A percentile compares a stretch with the other conserved stretches of the same genome.
Conservation (phyloP, 2,329 filamentous ascomycete genomes). For the Penicillium freii region DNA sequence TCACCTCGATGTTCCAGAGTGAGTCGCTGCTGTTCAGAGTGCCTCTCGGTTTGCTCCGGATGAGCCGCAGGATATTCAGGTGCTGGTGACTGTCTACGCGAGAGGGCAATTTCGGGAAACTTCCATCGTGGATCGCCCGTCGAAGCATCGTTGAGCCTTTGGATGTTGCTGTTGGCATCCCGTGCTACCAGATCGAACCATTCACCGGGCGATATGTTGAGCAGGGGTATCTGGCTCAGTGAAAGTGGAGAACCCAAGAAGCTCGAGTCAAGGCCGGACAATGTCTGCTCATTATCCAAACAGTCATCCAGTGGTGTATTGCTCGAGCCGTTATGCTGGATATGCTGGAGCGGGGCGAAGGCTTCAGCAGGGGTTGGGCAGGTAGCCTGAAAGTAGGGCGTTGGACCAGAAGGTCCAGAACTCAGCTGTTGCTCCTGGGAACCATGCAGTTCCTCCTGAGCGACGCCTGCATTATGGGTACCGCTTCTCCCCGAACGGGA, state of each 20-base stretch:
- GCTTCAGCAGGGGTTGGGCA: background rate
- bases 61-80: background rate
- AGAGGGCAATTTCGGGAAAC: slow-evolving; percentile 5
- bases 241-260: slow-evolving; percentile 4
- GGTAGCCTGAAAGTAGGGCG: background rate
- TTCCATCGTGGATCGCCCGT: background rate
- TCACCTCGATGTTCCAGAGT: background rate
- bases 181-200: slow-evolving; percentile 25
- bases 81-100: slow-evolving; percentile 5
- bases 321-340: background rate
- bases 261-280: slow-evolving; percentile 4
- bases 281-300: background rate
- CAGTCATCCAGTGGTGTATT: background rate
- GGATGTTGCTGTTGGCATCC: slow-evolving; percentile 19
- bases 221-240: slow-evolving; percentile 6
- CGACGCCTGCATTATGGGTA: background rate
- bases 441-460: background rate
- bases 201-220: slow-evolving; percentile 16
- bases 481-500: background rate
- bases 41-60: background rate
- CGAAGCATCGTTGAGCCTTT: background rate
- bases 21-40: background rate
- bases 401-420: background rate
- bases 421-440: background rate
- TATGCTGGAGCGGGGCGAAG: background rate